Percentiles rank a stretch among this genome's conserved stretches.
These are phyloP conservation scores for Chytriomyces confervae DNA, from an alignment of 192 early-diverging fungal species.

Conservation along the genomic window DNA sequence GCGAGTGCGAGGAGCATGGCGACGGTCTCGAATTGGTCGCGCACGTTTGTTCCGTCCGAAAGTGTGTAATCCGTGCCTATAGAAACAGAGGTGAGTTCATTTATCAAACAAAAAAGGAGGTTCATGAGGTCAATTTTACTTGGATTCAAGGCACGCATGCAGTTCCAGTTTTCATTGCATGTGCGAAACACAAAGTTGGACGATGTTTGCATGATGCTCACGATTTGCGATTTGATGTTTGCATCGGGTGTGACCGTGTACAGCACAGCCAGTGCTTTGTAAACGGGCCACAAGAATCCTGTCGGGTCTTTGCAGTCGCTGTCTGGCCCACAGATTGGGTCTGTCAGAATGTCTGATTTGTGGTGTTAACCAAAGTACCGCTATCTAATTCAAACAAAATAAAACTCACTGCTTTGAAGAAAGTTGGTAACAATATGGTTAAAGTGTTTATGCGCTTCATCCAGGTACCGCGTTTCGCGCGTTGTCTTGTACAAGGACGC, in stretches of 20 bases:
- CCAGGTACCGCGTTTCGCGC: not conserved
- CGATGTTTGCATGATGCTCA: not conserved
- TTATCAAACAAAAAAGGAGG: not conserved
- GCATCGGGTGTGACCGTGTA: conserved; percentile 19
- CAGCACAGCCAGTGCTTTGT: conserved; percentile 17
- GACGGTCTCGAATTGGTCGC: not conserved
- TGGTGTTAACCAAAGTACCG: too few relatives aligned
- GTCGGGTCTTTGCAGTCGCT: not conserved
- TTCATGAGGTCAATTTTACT: not conserved
- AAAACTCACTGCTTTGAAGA: not conserved
- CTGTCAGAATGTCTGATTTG: too few relatives aligned
- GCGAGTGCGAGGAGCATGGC: not conserved
- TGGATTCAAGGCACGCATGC: conserved; percentile 19
- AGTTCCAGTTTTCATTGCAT: conserved; percentile 26
- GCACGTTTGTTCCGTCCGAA: not conserved
- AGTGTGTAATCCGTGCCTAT: not conserved
- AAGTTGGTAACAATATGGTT: not conserved
- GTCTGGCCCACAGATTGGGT: not conserved
- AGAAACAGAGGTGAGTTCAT: not conserved
- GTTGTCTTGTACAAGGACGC: not conserved
- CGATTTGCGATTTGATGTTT: conserved; percentile 2
- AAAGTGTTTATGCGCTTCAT: not conserved
- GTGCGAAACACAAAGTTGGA: conserved; percentile 7
- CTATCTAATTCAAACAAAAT: not conserved
- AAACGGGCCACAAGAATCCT: conserved; percentile 8